Conservation (phyloP, 768 basidiomycete species). For the Lactifluus rugatus region DNA sequence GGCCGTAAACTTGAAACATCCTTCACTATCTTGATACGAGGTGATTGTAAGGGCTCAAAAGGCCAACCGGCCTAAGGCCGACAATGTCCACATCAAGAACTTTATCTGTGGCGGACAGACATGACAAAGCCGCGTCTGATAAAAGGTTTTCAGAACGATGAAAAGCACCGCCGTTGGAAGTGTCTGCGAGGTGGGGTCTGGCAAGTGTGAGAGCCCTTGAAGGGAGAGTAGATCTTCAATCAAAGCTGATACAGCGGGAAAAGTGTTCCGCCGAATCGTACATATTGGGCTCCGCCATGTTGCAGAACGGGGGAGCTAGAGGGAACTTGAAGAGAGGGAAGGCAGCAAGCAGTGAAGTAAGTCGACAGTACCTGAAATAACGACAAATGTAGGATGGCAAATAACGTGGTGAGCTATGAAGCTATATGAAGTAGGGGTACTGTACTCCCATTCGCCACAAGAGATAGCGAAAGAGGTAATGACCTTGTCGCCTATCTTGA, state of each 20-base stretch:
- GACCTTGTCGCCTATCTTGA: conserved; percentile 66
- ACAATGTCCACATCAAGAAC: conserved; percentile 54
- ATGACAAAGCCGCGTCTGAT: conserved; percentile 11
- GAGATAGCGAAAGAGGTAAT: conserved; percentile 72
- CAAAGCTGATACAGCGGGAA: conserved; percentile 29
- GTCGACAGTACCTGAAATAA: conserved; percentile 47
- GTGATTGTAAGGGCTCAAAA: conserved; percentile 30
- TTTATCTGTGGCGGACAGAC: conserved; percentile 38
- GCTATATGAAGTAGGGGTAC: no score
- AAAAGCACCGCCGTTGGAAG: conserved; percentile 79
- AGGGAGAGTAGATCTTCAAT: conserved; percentile 4
- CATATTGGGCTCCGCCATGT: conserved; percentile 72
- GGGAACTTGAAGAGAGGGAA: conserved; percentile 42
- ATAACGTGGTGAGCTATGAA: background rate
- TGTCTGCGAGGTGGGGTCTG: conserved; percentile 69
- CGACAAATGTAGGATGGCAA: background rate
- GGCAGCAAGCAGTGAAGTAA: conserved; percentile 64
- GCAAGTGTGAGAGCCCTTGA: conserved; percentile 27
- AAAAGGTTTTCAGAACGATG: conserved; percentile 37
- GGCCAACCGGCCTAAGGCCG: conserved; percentile 72
- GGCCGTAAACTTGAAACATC: background rate
- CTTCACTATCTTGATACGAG: background rate
- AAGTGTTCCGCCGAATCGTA: conserved; percentile 69
- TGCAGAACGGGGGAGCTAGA: conserved; percentile 60
- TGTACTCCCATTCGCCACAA: conserved; percentile 79